Evolutionary conservation across 1,139 yeast species (phyloP), one percentile per base, ranked within the genome.

Genomic region (Taphrina wiesneri): DNA sequence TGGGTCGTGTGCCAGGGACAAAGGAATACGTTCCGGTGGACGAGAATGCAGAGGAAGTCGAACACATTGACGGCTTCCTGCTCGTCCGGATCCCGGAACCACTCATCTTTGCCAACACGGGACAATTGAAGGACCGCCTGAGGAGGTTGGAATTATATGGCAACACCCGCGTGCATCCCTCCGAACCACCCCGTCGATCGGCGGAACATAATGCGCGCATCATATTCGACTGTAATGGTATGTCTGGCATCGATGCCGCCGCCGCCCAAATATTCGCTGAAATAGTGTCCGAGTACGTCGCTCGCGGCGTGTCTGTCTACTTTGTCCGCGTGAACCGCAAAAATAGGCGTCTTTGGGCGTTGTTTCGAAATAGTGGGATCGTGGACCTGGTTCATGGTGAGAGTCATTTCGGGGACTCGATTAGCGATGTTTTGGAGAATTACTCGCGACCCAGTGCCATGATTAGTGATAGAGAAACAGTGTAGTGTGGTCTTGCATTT

Each of bases 1-100:
- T 92, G 68, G 96, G 96, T 0, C 82, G 96, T 68, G 80, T 86
- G 36, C 93, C 95, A 0, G 90, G 90, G 0, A 85, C 96, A 0
- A 84, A 85, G 71, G 82, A 82, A 1, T 73, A 73, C 21, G 69
- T 72, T 41, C 74, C 76, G 0, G 75, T 74, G 4, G 72, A 68
- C 34, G 61, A 71, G 28, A 68, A 69, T 3, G 74, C 75, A 9
- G 67, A 56, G n/a, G 69, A 66, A 36, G 76, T 87, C 36, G 93
- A 89, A 73, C 92, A 90, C 70, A 81, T 90, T 56, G 93, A 89
- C 73, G 96, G 96, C 0, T 89, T 96, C 72, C 79, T 93, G 61
- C 87, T 92, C 56, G 88, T 92, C 39, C 90, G 87, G 71, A 85
- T 93, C 46, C 96, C 98, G 0, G 98, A 93, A 73, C 97, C 98